Conservation (phyloP, 2,329 filamentous ascomycete genomes). For the Fusarium buharicum region DNA sequence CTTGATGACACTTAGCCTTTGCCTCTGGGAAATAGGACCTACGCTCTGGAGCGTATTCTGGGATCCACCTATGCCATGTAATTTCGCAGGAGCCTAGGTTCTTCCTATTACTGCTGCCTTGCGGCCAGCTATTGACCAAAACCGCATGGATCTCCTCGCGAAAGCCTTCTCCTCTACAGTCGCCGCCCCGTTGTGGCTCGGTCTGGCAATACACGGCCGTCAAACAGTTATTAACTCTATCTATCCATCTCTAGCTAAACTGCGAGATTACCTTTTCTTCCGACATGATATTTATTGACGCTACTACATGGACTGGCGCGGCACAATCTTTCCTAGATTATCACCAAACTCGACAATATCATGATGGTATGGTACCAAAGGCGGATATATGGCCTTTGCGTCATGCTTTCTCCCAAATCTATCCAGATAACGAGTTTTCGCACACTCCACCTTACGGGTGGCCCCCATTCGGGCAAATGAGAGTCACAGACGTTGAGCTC, state of each 20-base stretch:
- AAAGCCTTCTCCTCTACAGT: conserved; percentile 1
- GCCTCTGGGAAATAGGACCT: conserved; percentile 1
- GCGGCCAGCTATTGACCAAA: not conserved
- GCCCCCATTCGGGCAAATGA: conserved; percentile 5
- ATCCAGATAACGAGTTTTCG: conserved; percentile 1
- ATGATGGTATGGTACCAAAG: not conserved
- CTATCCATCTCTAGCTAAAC: not conserved
- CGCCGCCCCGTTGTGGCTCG: conserved; percentile 8
- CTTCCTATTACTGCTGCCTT: conserved; percentile 2
- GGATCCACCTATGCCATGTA: conserved; percentile 11
- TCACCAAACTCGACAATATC: not conserved
- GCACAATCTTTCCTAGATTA: conserved; percentile 4
- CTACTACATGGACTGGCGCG: conserved; percentile 4
- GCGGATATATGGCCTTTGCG: conserved; percentile 4
- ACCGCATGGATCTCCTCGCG: conserved; percentile 5
- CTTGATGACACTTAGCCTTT: conserved; percentile 5
- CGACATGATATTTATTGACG: conserved; percentile 5
- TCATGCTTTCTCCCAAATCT: not conserved
- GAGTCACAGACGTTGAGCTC: conserved; percentile 7
- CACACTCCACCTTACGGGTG: not conserved
- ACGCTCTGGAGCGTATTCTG: conserved; percentile 17
- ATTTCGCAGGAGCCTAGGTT: conserved; percentile 4
- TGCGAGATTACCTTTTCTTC: not conserved
- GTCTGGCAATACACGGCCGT: conserved; percentile 3
- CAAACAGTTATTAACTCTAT: conserved; percentile 1